Evolutionary conservation across 495 filamentous ascomycete species (phyloP).

Genomic region (Xylaria acuta): DNA sequence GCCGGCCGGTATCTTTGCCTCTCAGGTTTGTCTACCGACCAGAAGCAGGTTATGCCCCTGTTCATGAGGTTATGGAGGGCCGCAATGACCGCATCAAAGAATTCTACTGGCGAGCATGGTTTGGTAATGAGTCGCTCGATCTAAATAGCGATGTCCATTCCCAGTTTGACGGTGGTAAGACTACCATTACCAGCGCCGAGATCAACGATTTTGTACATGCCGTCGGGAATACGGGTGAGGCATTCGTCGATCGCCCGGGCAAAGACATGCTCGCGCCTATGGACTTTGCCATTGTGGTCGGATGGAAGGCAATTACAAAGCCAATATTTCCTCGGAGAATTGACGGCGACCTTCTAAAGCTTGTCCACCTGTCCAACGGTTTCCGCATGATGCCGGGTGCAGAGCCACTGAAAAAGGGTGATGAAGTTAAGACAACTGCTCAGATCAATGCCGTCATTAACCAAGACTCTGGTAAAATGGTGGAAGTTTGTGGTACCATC

Average conservation of each 20-base stretch:
- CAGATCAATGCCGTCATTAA: constrained; percentile 98
- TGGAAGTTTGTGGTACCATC: constrained; percentile 97
- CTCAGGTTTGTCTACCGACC: constrained; percentile 91
- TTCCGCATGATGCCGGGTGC: constrained; percentile 99
- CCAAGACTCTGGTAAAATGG: constrained; percentile 98
- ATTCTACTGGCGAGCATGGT: constrained; percentile 98
- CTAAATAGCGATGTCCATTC: constrained; percentile 84
- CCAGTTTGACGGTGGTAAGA: constrained; percentile 85
- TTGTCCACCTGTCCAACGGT: constrained; percentile 94
- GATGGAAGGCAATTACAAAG: constrained; percentile 99
- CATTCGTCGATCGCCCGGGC: constrained; percentile 95
- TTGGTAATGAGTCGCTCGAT: constrained; percentile 83
- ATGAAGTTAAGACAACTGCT: constrained; percentile 89
- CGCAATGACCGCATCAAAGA: constrained; percentile 97
- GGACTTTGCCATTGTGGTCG: constrained; percentile 98
- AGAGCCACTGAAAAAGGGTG: constrained; percentile 90
- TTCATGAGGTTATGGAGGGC: constrained; percentile 91
- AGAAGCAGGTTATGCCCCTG: constrained; percentile 92
- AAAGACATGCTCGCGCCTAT: constrained; percentile 96
- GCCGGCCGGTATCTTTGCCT: constrained; percentile 76
- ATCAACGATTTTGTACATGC: constrained; percentile 99
- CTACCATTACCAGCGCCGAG: constrained; percentile 84
- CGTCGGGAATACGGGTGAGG: constrained; percentile 96
- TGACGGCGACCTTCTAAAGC: constrained; percentile 91
- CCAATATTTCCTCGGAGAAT: constrained; percentile 95